Evolutionary conservation across 208 protist species (phyloP).

Genomic region (Trypanosoma conorhini): DNA sequence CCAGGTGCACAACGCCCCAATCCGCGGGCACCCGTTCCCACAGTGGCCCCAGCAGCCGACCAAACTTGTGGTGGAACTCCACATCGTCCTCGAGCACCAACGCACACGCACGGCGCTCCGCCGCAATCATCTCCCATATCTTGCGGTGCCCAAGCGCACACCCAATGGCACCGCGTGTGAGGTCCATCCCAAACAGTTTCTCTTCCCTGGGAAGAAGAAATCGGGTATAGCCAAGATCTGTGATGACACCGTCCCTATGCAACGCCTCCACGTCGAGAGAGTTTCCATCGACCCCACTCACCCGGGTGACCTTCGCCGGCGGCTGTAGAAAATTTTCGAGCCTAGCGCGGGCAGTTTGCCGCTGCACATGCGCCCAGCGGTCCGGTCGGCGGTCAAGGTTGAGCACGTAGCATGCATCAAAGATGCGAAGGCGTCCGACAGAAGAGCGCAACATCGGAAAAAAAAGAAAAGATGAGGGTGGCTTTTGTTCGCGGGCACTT

Average conservation of each 20-base stretch:
- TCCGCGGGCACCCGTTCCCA: constrained; percentile 73
- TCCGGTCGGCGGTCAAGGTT: constrained; percentile 88
- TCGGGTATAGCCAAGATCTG: constrained; percentile 69
- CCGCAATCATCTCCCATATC: constrained; percentile 79
- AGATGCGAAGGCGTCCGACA: constrained; percentile 38
- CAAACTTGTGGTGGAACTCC: constrained; percentile 83
- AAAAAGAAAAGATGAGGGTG: not conserved
- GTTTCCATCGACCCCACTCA: constrained; percentile 76
- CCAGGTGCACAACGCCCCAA: constrained; percentile 90
- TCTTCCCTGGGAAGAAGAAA: constrained; percentile 69
- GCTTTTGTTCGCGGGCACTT: not conserved
- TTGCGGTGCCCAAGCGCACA: constrained; percentile 83
- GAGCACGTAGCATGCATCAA: constrained; percentile 91
- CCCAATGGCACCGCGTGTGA: constrained; percentile 86
- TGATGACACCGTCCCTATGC: constrained; percentile 49
- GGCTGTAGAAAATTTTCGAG: constrained; percentile 56
- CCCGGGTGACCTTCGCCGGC: constrained; percentile 49
- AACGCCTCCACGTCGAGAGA: constrained; percentile 59
- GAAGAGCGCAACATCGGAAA: constrained; percentile 42
- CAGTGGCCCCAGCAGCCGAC: constrained; percentile 45
- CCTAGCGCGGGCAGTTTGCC: constrained; percentile 56
- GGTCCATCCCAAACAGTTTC: constrained; percentile 93
- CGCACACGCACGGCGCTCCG: constrained; percentile 33
- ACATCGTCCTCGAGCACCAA: constrained; percentile 91
- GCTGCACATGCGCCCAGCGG: constrained; percentile 70